phyloP scores from a whole-genome alignment of 1,139 yeast species.

The Geotrichum australiense region DNA sequence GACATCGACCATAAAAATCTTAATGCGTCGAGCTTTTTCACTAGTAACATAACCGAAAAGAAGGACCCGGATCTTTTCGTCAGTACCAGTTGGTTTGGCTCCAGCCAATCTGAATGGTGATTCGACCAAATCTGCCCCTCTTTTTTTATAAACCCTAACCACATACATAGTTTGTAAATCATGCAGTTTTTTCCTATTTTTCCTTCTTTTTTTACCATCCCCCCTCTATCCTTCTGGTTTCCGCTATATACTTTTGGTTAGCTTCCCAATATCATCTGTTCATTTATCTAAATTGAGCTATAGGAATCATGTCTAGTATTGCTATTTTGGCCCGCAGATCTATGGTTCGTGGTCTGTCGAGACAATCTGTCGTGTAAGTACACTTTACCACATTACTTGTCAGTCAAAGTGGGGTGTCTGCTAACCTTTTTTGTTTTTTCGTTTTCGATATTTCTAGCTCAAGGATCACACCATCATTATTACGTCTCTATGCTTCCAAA shows the following conservation, averaged over 20 bases:
- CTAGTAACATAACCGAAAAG: not conserved
- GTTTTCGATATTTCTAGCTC: constrained; percentile 2
- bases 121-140: no score
- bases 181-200: no score
- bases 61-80: not conserved
- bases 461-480: constrained; percentile 28
- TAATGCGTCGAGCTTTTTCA: constrained; percentile 5
- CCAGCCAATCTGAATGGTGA: not conserved
- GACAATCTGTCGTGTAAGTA: constrained; percentile 19
- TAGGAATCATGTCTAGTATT: constrained; percentile 23
- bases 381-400: not conserved
- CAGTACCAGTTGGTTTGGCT: constrained; percentile 3
- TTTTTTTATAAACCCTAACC: no score
- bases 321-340: constrained; percentile 22
- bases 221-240: not conserved
- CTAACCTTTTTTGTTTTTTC: not conserved
- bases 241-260: not conserved
- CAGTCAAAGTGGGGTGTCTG: constrained; percentile 1
- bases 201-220: constrained; percentile 1
- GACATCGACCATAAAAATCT: constrained; percentile 31
- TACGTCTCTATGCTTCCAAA: constrained; percentile 36
- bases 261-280: not conserved
- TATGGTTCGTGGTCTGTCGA: constrained; percentile 19
- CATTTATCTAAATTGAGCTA: no score
- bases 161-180: no score